Conservation (phyloP, 177 flowering plant genomes). For the Vitis hybrid region DNA sequence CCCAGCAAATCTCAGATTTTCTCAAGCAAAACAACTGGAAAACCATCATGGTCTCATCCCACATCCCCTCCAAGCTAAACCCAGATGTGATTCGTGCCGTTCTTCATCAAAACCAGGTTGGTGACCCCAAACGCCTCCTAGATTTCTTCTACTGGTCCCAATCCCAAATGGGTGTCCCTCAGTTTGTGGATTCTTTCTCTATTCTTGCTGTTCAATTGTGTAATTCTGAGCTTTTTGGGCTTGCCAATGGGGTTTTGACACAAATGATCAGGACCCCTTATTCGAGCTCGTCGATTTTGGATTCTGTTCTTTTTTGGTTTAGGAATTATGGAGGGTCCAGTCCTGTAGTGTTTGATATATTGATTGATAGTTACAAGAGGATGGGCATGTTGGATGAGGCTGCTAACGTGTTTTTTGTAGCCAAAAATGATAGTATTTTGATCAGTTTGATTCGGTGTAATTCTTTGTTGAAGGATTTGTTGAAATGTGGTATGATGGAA, state of each 20-base stretch:
- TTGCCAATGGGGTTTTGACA: too few species aligned
- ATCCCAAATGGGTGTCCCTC: slow-evolving; percentile 32
- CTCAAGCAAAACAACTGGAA: slow-evolving; percentile 34
- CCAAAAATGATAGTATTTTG: background rate
- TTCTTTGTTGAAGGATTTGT: slow-evolving; percentile 22
- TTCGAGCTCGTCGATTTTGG: too few species aligned
- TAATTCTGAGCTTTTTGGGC: slow-evolving; percentile 16
- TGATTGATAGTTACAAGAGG: too few species aligned
- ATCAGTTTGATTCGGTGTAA: slow-evolving; percentile 57
- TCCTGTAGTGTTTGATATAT: too few species aligned
- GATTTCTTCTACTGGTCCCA: slow-evolving; percentile 64
- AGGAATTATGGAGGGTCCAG: too few species aligned
- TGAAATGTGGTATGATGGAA: too few species aligned
- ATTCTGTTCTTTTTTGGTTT: too few species aligned
- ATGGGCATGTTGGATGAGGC: too few species aligned
- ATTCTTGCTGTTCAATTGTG: slow-evolving; percentile 50
- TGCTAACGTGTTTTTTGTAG: too few species aligned
- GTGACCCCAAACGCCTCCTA: slow-evolving; percentile 44
- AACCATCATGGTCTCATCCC: slow-evolving; percentile 38
- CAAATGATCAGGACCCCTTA: too few species aligned
- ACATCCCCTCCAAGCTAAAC: slow-evolving; percentile 34
- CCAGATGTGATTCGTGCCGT: slow-evolving; percentile 44
- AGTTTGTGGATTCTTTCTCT: slow-evolving; percentile 37
- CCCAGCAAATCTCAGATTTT: too few species aligned
- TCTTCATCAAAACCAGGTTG: slow-evolving; percentile 33